Base-by-base conservation (phyloP, 75 land plant genomes). In the Selaginella moellendorffii region DNA sequence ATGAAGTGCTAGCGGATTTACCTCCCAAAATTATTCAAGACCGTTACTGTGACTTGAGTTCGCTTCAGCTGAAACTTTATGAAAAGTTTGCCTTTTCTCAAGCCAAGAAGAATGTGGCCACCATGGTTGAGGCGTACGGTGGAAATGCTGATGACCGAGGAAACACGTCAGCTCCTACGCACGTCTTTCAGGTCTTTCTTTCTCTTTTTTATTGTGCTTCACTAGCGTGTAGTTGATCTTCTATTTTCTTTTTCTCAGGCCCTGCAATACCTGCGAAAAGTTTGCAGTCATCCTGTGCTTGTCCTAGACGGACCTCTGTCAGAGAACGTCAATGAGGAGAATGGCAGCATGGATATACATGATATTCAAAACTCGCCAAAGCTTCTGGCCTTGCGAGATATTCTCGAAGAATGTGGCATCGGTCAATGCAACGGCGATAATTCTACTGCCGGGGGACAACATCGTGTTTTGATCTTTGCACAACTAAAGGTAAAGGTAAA, bases 21-120 rank as follows among this genome's bases (percentile, higher is more conserved):
- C 99, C 99, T 24, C 97, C 93, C 53, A 95, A 95, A 61, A 95
- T 95, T 46, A 82, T 95, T 67, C 99, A 95, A 73, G 99, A 95
- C 46, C 78, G 99, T 64, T 95, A 80, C 62, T 95, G 99, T 78
- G 99, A 89, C 61, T 64, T 95, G 51, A 86, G 96, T 63, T 81
- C 96, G 58, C 75, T 89, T 17, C 99, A 95, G 53, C 27, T 95
- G 22, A 80, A 75, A 71, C 80, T 95, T 2, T 95, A 95, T 80
- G 99, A 95, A 59, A 82, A 80, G 36, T 95, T 95, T 66, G 85
- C 99, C 36, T 63, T 66, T 30, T 89, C 99, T 27, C 80, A 84
- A 54, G 91, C 78, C 0, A 90, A 73, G 70, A 69, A 78, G 54
- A 91, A 95, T 65, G 77, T 95, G 0, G 76, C 97, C 31, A 71